Conservation (phyloP, 768 basidiomycete species). For the Suillus weaverae region DNA sequence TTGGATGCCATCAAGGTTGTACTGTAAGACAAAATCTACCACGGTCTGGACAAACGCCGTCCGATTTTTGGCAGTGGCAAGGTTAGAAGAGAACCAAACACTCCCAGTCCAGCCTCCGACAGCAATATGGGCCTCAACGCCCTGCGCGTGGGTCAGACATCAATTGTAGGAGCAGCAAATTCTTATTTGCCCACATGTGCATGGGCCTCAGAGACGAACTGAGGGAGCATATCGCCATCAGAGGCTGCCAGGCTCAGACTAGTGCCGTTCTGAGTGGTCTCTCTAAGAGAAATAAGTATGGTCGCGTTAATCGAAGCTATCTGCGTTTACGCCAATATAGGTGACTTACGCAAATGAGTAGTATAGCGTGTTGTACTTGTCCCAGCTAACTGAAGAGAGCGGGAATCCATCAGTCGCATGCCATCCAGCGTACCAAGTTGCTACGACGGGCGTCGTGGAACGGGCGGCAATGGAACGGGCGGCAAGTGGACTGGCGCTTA, state of each 20-base stretch:
- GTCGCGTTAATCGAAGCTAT: not conserved
- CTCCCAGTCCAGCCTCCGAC: conserved; percentile 76
- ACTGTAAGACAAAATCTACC: conserved; percentile 45
- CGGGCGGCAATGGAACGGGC: not conserved
- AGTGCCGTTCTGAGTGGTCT: conserved; percentile 34
- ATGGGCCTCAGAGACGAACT: conserved; percentile 53
- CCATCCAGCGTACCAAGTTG: conserved; percentile 71
- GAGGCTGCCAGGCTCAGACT: conserved; percentile 39
- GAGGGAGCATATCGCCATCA: conserved; percentile 48
- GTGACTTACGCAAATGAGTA: conserved; percentile 63
- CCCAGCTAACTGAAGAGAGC: conserved; percentile 58
- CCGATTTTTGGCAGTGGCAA: conserved; percentile 56
- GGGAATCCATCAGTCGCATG: conserved; percentile 54
- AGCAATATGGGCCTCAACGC: conserved; percentile 55
- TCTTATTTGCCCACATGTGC: conserved; percentile 28
- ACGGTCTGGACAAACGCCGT: conserved; percentile 67
- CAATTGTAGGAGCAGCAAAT: not conserved
- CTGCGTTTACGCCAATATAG: not conserved
- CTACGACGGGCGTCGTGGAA: conserved; percentile 35
- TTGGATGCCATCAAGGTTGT: conserved; percentile 56
- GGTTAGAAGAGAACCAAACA: conserved; percentile 58
- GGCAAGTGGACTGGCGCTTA: not conserved
- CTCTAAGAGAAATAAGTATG: conserved; percentile 19
- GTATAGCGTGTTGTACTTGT: conserved; percentile 69
- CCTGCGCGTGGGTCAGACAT: conserved; percentile 32